These are phyloP conservation scores for Parascedosporium putredinis DNA, from an alignment of 2,329 filamentous ascomycete genomes.

Conservation along the genomic window DNA sequence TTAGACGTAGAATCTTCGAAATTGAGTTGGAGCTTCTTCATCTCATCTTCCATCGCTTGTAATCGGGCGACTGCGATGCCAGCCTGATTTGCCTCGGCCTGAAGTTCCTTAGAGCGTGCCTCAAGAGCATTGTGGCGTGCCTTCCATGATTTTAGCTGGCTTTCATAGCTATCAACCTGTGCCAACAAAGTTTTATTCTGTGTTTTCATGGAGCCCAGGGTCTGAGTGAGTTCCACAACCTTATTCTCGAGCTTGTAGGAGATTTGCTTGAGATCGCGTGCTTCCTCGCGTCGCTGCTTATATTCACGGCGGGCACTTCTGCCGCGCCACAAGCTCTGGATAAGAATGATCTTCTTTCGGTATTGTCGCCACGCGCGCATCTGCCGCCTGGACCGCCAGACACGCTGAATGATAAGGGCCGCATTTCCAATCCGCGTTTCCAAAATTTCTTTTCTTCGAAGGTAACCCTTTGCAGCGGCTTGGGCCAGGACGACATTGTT, in stretches of 20 bases:
- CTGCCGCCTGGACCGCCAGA: constrained; percentile 73
- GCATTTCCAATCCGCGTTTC: constrained; percentile 90
- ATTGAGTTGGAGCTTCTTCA: constrained; percentile 78
- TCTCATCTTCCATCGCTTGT: constrained; percentile 87
- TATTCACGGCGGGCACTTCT: constrained; percentile 71
- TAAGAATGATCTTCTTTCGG: constrained; percentile 75
- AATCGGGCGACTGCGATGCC: constrained; percentile 89
- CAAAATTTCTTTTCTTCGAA: constrained; percentile 84
- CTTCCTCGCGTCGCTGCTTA: constrained; percentile 87
- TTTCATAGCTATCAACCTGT: constrained; percentile 93
- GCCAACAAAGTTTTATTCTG: constrained; percentile 84
- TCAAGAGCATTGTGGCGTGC: constrained; percentile 84
- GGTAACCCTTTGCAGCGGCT: constrained; percentile 81
- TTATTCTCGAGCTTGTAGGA: constrained; percentile 99
- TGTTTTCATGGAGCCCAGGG: constrained; percentile 79
- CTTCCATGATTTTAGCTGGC: constrained; percentile 93
- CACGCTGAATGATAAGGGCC: constrained; percentile 78
- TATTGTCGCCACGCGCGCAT: constrained; percentile 78
- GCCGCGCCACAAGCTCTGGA: constrained; percentile 90
- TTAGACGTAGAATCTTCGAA: constrained; percentile 86
- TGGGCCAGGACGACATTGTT: constrained; percentile 81
- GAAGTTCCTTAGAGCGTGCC: constrained; percentile 81
- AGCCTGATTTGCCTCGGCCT: constrained; percentile 93
- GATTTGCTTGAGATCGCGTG: constrained; percentile 96
- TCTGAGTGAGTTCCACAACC: constrained; percentile 95